These are phyloP conservation scores for Wallacemonas sp. DNA, from an alignment of 208 protist species.

Conservation along the genomic window DNA sequence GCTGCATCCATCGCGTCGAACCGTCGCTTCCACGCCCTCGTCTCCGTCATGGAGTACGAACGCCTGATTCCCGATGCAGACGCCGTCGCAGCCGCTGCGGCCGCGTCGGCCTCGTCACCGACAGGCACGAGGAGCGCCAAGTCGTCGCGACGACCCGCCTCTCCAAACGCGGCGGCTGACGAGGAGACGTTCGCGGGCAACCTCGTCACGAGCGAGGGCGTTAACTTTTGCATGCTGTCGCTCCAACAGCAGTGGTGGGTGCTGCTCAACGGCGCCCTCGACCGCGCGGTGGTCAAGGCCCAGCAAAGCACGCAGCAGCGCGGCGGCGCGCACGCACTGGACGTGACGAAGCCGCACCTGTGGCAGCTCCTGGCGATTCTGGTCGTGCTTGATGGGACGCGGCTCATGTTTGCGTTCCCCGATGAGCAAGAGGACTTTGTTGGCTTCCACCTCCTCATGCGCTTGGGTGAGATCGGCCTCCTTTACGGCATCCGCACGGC, in stretches of 20 bases:
- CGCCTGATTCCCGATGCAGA: slow-evolving; percentile 55
- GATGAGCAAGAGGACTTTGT: slow-evolving; percentile 43
- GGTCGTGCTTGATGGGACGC: slow-evolving; percentile 47
- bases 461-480: slow-evolving; percentile 79
- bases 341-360: slow-evolving; percentile 41
- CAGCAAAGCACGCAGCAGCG: not conserved
- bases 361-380: slow-evolving; percentile 85
- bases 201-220: slow-evolving; percentile 58
- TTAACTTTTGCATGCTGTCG: slow-evolving; percentile 87
- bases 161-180: slow-evolving; percentile 3
- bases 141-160: not conserved
- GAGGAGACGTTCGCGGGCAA: not conserved
- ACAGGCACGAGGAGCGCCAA: not conserved
- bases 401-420: slow-evolving; percentile 69
- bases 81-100: not conserved
- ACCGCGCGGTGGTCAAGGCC: slow-evolving; percentile 50
- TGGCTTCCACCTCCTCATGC: slow-evolving; percentile 66
- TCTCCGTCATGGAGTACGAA: slow-evolving; percentile 54
- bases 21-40: slow-evolving; percentile 34
- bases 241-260: slow-evolving; percentile 87
- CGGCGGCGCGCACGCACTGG: not conserved
- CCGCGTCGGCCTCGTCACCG: not conserved
- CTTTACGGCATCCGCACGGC: slow-evolving; percentile 63
- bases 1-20: slow-evolving; percentile 32
- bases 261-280: slow-evolving; percentile 67